Base-by-base conservation (phyloP, 2,329 filamentous ascomycete genomes). In the Lachnellula cervina region DNA sequence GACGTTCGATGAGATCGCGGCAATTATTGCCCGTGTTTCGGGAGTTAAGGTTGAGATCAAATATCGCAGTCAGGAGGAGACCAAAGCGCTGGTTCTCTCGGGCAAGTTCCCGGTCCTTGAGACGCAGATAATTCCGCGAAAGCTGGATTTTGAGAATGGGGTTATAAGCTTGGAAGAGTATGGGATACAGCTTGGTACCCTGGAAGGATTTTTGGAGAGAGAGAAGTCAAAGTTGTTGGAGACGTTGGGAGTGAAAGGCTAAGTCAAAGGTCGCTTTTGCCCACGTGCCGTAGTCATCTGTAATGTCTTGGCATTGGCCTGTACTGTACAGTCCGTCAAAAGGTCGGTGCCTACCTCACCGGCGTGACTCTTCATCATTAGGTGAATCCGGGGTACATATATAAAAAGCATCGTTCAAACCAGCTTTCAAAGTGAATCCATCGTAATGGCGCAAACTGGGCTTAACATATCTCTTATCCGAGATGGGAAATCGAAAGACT, bases 11-110 rank as follows among this genome's bases (percentile, higher is more conserved):
- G 42, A 56, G 23, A 1, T 71, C 64, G 60, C 63, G 21, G 58
- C 66, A 6, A 64, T 70, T 5, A 55, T 74, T 1, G 49, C 28
- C 1, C 63, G 19, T 8, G 65, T 72, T 37, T 71, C 63, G 9
- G 70, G 71, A 0, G 65, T 62, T 11, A 56, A 67, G 0, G 62
- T 74, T 1, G 13, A 13, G 0, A 35, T 59, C 2, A 58, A 38
- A 3, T 49, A 25, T 19, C 23, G 45, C 5, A 44, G 14, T 21
- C 44, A 54, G 16, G 45, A 48, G 17, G 51, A 54, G 37, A 54
- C 51, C 17, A 23, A 34, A 32, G 23, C 19, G 34, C n/a, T 53
- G 17, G 21, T 46, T 28, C 8, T 6, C 5, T 17, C n/a, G 16
- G 51, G 51, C 5, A 53, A 32, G 42, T 23, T 38, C 17, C 51